phyloP scores from a whole-genome alignment of 1,284 basidiomycete species.

The Meira miltonrushii region DNA sequence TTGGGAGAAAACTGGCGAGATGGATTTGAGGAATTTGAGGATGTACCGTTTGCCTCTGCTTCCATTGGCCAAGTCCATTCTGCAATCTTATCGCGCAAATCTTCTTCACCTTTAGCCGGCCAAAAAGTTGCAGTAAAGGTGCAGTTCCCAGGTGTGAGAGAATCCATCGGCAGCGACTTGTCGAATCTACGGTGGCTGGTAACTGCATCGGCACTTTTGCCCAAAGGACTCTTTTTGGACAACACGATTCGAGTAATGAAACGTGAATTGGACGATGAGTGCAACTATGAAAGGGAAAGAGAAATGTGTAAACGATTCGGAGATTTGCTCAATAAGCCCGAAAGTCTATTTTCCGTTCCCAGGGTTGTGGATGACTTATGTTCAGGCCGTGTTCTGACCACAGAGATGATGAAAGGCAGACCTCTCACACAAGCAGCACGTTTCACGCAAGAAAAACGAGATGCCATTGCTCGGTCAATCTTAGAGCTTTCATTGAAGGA shows the following conservation, averaged over 20 bases:
- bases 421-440: constrained; percentile 67
- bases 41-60: constrained; percentile 87
- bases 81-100: constrained; percentile 60
- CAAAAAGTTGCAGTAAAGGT: constrained; percentile 76
- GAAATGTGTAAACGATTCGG: constrained; percentile 65
- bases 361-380: constrained; percentile 72
- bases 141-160: constrained; percentile 86
- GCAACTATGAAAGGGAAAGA: constrained; percentile 85
- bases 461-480: constrained; percentile 76
- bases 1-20: constrained; percentile 72
- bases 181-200: constrained; percentile 79
- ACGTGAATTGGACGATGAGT: constrained; percentile 88
- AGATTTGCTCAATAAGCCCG: constrained; percentile 19
- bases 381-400: constrained; percentile 77
- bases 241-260: constrained; percentile 83
- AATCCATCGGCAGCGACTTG: constrained; percentile 81
- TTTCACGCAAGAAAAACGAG: constrained; percentile 65
- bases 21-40: constrained; percentile 71
- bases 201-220: constrained; percentile 72
- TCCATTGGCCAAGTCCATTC: constrained; percentile 95
- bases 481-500: constrained; percentile 83
- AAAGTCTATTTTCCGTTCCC: constrained; percentile 69
- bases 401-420: constrained; percentile 76
- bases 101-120: constrained; percentile 29
- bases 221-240: constrained; percentile 71